Base-by-base conservation (phyloP, 2,329 filamentous ascomycete species). In the Pezicula carpinea region DNA sequence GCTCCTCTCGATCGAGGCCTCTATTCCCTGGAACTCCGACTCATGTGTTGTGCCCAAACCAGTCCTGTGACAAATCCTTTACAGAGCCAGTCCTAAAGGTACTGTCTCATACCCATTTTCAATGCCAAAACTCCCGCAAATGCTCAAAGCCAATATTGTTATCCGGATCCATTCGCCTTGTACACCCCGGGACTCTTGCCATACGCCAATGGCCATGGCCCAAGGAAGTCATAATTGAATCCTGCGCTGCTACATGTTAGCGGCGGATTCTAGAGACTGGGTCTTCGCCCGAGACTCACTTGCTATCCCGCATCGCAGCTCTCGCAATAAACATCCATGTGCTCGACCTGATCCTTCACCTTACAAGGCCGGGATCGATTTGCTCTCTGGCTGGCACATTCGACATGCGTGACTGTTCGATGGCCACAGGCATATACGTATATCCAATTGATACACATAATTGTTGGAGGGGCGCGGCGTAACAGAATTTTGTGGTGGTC, bases 341-440 rank as follows among this genome's bases (percentile, higher is more conserved):
- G 31, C 21, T 39, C 34, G n/a, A 39, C 21, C 17, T 31, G 38
- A 22, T 49, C 47, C 43, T 46, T 49, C 5, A 46, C 39, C 17
- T 36, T 39, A 32, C 36, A 46, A n/a, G 47, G 33, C 15, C 41
- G 22, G 17, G 34, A 22, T 22, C 47, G 23, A 31, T 39, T 38
- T n/a, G 34, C 47, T 31, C 39, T 31, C 3, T 36, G 21, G 4
- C 22, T 39, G 11, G 47, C 43, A 39, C 47, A 49, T 31, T 44
- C 29, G 15, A 43, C 47, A 39, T 43, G 40, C 33, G 39, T 23
- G 13, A 45, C 43, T 17, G 22, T 36, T 43, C 34, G 14, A 34
- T 49, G 47, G 31, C 47, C 47, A 38, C 47, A 49, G 43, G 23
- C 23, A 38, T 49, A 49, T n/a, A 43, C 38, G 21, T 46, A 42